Evolutionary conservation across 2,329 filamentous ascomycete genomes (phyloP), one percentile per base, ranked within the genome.

Genomic region (Botrytis squamosa): DNA sequence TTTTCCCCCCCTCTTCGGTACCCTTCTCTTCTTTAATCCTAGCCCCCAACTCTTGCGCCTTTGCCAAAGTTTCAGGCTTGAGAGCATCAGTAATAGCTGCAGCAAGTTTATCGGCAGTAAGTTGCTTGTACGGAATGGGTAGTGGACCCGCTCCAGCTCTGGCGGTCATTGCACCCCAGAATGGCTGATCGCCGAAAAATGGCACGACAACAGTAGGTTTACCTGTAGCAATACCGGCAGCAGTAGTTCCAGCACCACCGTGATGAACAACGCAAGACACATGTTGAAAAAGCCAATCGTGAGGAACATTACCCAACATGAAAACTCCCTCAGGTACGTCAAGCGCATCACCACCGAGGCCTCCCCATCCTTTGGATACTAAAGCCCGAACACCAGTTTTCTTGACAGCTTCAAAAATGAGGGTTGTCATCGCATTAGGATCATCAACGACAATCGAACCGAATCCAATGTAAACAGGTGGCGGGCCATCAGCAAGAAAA

Each of bases 301-400:
- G 94, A 1, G 94, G 94, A 63, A 91, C 90, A 79, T 95, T 96
- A 18, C 92, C 93, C 55, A 97, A 85, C 89, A 97, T 93, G 80
- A 93, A 93, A 2, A 97, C 89, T 6, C 90, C 89, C 3, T 94
- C 89, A 0, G 93, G 93, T n/a, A 94, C 83, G 1, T 87, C 88
- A 5, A 92, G 81, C 46, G 89, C 85, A 78, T 94, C 92, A 0
- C 89, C 91, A 44, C 93, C 94, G 12, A 97, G 85, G 0, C 93
- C 93, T 67, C 94, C 93, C 94, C 94, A 97, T 25, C 94, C 94
- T 79, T 95, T 94, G 0, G 93, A 95, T 0, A 97, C 91, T 1
- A 97, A 84, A 2, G 93, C 94, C 73, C 94, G 87, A n/a, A 93
- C 87, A 1, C 92, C 92, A 0, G 90, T 86, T 16, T 86, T 85